A percentile compares a stretch with the other conserved stretches of the same genome.
phyloP scores from a whole-genome alignment of 129 eudicot species.

The Flaveria ramosissima region DNA sequence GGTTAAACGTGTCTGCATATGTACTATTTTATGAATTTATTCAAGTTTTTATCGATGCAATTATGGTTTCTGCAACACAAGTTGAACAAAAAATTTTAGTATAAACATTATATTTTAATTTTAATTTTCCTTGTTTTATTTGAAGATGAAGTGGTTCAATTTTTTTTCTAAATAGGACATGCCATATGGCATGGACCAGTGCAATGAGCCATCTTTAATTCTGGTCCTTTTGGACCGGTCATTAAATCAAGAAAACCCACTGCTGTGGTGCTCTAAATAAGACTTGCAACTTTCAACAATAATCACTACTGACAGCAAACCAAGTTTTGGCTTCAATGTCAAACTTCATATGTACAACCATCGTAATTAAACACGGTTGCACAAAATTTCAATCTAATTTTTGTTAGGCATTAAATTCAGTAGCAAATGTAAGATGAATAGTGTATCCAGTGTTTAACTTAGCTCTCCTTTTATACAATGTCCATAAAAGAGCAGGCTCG shows the following conservation, averaged over 20 bases:
- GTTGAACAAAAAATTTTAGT: neutral
- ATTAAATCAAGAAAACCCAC: neutral
- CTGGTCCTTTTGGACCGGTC: slow-evolving; percentile 4
- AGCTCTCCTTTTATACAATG: no score
- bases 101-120: neutral
- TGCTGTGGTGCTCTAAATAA: no score
- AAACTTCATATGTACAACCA: no score
- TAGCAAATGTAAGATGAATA: neutral
- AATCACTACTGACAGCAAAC: slow-evolving; percentile 3
- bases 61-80: neutral
- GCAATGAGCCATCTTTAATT: neutral
- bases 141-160: neutral
- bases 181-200: neutral
- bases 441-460: neutral
- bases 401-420: slow-evolving; percentile 16
- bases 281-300: no score
- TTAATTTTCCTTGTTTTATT: neutral
- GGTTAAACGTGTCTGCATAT: neutral
- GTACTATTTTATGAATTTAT: no score
- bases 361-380: neutral
- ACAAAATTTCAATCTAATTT: slow-evolving; percentile 23
- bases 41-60: neutral
- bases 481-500: no score
- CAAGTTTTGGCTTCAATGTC: neutral
- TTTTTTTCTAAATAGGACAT: neutral